phyloP scores from a whole-genome alignment of 768 basidiomycete genomes.

The Suillus occidentalis region DNA sequence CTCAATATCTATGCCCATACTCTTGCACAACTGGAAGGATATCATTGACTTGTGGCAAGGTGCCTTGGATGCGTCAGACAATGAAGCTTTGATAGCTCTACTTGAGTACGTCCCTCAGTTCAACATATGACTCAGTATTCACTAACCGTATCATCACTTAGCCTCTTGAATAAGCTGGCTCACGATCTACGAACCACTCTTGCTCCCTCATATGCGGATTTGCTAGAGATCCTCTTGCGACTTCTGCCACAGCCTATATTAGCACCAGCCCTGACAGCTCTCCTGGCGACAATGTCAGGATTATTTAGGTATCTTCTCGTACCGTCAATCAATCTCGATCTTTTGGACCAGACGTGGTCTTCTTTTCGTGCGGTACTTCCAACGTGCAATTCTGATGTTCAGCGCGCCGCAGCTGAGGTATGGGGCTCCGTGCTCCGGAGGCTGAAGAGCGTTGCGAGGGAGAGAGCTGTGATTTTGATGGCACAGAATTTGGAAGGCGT shows the following conservation, averaged over 20 bases:
- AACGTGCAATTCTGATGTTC: constrained; percentile 68
- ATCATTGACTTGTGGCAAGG: constrained; percentile 65
- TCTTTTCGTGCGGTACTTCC: constrained; percentile 49
- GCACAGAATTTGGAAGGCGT: constrained; percentile 47
- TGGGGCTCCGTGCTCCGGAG: constrained; percentile 81
- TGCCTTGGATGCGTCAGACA: constrained; percentile 58
- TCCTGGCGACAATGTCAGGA: constrained; percentile 66
- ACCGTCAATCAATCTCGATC: constrained; percentile 52
- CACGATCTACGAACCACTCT: constrained; percentile 83
- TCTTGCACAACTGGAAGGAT: constrained; percentile 78
- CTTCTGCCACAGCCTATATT: constrained; percentile 61
- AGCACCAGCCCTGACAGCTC: constrained; percentile 55
- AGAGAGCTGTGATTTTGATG: constrained; percentile 56
- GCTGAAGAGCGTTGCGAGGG: constrained; percentile 60
- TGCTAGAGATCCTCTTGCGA: constrained; percentile 55
- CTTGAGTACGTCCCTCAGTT: constrained; percentile 58
- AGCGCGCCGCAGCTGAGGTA: constrained; percentile 79
- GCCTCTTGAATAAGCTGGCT: constrained; percentile 74
- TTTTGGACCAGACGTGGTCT: constrained; percentile 63
- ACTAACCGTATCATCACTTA: constrained; percentile 29
- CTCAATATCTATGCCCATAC: constrained; percentile 74
- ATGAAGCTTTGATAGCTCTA: constrained; percentile 71
- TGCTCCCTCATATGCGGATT: constrained; percentile 54
- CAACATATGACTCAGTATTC: constrained; percentile 4
- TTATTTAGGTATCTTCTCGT: constrained; percentile 76